These are phyloP conservation scores for Neckera pumila DNA, from an alignment of 225 moss, liverwort and hornwort species.

Conservation along the genomic window DNA sequence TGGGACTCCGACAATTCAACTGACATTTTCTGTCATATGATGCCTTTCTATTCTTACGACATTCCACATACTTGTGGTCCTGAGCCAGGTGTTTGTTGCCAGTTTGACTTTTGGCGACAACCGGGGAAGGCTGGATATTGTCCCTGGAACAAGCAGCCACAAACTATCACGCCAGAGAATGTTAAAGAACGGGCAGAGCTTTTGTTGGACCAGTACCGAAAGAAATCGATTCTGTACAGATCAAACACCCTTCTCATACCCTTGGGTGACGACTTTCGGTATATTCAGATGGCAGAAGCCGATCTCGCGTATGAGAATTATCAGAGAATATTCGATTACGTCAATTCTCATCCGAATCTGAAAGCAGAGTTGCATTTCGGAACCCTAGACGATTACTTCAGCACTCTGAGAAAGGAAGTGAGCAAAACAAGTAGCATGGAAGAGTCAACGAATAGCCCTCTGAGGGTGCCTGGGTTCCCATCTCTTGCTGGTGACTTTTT, in stretches of 20 bases:
- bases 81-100: conserved; percentile 93
- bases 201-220: conserved; percentile 89
- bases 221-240: conserved; percentile 81
- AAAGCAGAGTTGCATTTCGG: conserved; percentile 73
- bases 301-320: conserved; percentile 85
- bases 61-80: conserved; percentile 98
- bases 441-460: conserved; percentile 10
- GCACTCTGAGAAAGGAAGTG: conserved; percentile 63
- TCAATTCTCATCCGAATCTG: conserved; percentile 59
- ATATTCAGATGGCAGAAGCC: conserved; percentile 69
- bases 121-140: conserved; percentile 65
- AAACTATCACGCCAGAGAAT: conserved; percentile 50
- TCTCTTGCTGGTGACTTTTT: conserved; percentile 94
- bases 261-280: conserved; percentile 96
- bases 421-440: background rate
- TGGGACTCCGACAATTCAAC: conserved; percentile 85
- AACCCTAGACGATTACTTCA: conserved; percentile 88
- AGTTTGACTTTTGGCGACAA: conserved; percentile 91
- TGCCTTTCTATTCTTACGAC: conserved; percentile 99
- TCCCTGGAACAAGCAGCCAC: conserved; percentile 80
- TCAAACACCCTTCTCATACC: conserved; percentile 86
- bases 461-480: conserved; percentile 67
- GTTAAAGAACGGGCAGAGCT: conserved; percentile 80
- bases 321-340: conserved; percentile 87
- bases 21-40: conserved; percentile 98